Percentiles rank a stretch among this genome's conserved stretches.
These are phyloP conservation scores for Kappamyces sp. DNA, from an alignment of 192 early-diverging fungal genomes.

Conservation along the genomic window DNA sequence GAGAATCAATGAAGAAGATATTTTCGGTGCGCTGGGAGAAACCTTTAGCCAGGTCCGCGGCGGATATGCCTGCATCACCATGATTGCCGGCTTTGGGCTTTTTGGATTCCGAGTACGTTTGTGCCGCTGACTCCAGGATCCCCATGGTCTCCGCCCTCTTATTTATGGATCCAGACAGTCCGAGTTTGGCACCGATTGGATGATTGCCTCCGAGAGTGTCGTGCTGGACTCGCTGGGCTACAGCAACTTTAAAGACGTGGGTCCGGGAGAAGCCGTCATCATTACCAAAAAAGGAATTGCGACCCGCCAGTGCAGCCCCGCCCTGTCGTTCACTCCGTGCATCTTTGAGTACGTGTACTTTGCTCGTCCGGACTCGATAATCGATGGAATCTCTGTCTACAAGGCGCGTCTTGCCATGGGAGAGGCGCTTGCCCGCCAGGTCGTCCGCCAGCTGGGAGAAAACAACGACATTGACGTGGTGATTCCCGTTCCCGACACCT, in stretches of 20 bases:
- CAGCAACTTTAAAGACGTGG: conserved; percentile 81
- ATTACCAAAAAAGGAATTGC: conserved; percentile 73
- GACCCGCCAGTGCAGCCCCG: conserved; percentile 46
- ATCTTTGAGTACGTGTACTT: conserved; percentile 99
- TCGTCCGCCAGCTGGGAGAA: conserved; percentile 66
- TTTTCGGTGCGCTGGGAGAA: conserved; percentile 83
- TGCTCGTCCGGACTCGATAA: conserved; percentile 96
- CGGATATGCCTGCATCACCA: conserved; percentile 90
- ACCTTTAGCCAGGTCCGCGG: conserved; percentile 80
- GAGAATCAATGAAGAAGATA: conserved; percentile 97
- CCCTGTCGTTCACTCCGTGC: conserved; percentile 73
- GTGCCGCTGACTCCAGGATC: conserved; percentile 66
- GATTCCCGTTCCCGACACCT: conserved; percentile 98
- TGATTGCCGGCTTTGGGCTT: conserved; percentile 98
- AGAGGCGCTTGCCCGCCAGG: conserved; percentile 84
- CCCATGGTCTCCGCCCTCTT: conserved; percentile 93
- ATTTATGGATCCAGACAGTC: conserved; percentile 80
- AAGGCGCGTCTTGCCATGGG: conserved; percentile 96
- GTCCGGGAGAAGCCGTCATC: conserved; percentile 90
- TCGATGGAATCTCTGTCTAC: conserved; percentile 98
- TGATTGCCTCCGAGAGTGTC: conserved; percentile 98
- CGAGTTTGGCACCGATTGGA: conserved; percentile 79
- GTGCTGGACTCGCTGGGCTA: conserved; percentile 86
- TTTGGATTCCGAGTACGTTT: conserved; percentile 63
- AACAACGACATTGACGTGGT: conserved; percentile 91